Evolutionary conservation across 768 basidiomycete species (phyloP), one percentile per base, ranked within the genome.

Genomic region (Rhizopogon roseolus): DNA sequence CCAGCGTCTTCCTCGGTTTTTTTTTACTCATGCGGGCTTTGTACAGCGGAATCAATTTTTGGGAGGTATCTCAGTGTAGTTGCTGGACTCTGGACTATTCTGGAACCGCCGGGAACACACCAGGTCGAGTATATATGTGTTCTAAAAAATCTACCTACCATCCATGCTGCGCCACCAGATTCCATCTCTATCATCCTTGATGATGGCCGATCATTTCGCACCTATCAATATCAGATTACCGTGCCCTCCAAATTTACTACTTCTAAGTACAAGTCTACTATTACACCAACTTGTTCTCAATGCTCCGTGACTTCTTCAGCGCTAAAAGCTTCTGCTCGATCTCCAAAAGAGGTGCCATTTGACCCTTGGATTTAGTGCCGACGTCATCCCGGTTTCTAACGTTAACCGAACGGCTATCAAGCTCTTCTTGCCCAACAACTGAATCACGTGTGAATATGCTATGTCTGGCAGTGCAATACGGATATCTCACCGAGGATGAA

Each of bases 361-460:
- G 85, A 8, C 83, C 82, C 68, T 86, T 84, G 3, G 85, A 78
- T 70, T 98, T 96, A 52, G 80, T 87, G 19, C 90, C 93, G 34
- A 88, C 81, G 61, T 98, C 93, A 68, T 98, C 96, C 36, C 97
- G 85, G 70, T 98, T 98, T 55, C 96, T 84, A 16, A 98, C 85
- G 65, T 99, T 98, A 59, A 98, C 97, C 5, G 96, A 91, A 40
- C 80, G 81, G 41, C 79, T 76, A 55, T 93, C 87, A 52, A 92
- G 73, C 71, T 99, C 97, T 59, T 93, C 90, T 64, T 95, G 87
- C 28, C 97, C 97, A 52, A 98, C 96, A 55, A 98, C 96, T 97
- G 61, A 14, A 17, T 53, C 41, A 36, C 41, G 60, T 50, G 34
- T 27, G 16, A 52, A 36, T 43, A 49, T 16, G 36, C 25, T 22